Percentiles rank a stretch among this genome's conserved stretches.
Conservation (phyloP, 148 eudicot species). For the Vaccinium darrowii region DNA sequence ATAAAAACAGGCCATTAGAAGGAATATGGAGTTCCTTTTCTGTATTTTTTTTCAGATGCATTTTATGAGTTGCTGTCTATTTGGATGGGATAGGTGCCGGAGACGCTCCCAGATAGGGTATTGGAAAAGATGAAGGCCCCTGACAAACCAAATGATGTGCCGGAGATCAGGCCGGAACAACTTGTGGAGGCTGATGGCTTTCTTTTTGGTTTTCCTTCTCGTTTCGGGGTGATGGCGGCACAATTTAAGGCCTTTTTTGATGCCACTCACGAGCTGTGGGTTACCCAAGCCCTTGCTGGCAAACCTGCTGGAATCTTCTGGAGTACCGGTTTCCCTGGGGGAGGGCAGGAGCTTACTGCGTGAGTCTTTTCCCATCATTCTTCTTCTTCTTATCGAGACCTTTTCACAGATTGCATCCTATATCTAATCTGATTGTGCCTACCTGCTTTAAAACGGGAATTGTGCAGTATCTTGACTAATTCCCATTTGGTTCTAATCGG, state of each 20-base stretch:
- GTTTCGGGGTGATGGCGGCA: conserved; percentile 77
- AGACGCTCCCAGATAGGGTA: conserved; percentile 49
- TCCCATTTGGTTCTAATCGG: not conserved
- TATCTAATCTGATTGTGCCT: not conserved
- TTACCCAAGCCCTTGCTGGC: conserved; percentile 63
- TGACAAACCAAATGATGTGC: conserved; percentile 50
- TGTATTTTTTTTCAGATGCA: no score
- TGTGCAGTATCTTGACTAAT: not conserved
- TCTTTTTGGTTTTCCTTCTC: conserved; percentile 69
- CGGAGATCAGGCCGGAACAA: conserved; percentile 55
- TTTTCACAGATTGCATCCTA: not conserved
- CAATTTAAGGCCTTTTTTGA: conserved; percentile 69
- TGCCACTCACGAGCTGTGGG: conserved; percentile 46
- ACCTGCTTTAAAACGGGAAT: not conserved
- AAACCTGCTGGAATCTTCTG: conserved; percentile 80
- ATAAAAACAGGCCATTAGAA: not conserved
- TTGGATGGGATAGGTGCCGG: conserved; percentile 45
- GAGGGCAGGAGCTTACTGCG: conserved; percentile 76
- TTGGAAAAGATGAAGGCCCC: conserved; percentile 71
- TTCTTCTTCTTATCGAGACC: not conserved
- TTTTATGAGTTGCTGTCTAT: not conserved
- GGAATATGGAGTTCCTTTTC: not conserved
- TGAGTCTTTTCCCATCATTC: conserved; percentile 26
- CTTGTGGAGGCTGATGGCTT: conserved; percentile 72
- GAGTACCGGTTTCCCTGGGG: conserved; percentile 79